These are phyloP conservation scores for Ananas comosus DNA, from an alignment of 176 grass and related monocot species.

Conservation along the genomic window DNA sequence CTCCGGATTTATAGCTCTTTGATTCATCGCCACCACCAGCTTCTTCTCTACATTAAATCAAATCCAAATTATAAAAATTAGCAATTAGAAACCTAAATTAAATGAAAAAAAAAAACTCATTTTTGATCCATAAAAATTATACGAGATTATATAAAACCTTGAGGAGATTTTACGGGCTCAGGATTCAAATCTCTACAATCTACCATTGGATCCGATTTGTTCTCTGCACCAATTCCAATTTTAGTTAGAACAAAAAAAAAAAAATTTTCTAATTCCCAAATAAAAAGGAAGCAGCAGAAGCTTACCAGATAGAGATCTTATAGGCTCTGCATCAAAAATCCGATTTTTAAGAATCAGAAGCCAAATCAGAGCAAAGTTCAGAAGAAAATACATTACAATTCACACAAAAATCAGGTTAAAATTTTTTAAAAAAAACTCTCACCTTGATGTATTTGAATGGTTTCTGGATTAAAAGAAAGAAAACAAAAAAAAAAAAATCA, in stretches of 20 bases:
- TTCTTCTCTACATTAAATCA: constrained; percentile 32
- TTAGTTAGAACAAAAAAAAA: constrained; percentile 4
- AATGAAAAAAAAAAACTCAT: too few relatives aligned
- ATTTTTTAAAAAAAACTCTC: too few relatives aligned
- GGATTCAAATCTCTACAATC: constrained; percentile 27
- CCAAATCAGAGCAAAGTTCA: constrained; percentile 7
- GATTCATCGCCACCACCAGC: constrained; percentile 24
- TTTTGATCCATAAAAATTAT: too few relatives aligned
- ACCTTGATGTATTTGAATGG: too few relatives aligned
- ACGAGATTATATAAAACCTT: background rate
- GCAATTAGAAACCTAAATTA: constrained; percentile 20
- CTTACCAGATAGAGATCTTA: constrained; percentile 31
- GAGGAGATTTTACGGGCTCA: constrained; percentile 38
- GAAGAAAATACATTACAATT: background rate
- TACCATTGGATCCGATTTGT: constrained; percentile 24
- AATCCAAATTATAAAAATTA: constrained; percentile 17
- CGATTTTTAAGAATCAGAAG: background rate
- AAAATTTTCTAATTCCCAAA: background rate
- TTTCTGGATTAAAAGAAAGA: constrained; percentile 1
- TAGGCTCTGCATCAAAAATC: constrained; percentile 21
- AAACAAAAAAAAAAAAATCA: background rate
- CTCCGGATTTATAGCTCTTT: constrained; percentile 21
- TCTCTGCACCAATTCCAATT: constrained; percentile 32
- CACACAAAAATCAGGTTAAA: background rate
- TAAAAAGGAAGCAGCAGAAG: background rate